These are phyloP conservation scores for cucumber (Cucumis sativus) DNA, from an alignment of 306 rosid species.

Conservation along the genomic window DNA sequence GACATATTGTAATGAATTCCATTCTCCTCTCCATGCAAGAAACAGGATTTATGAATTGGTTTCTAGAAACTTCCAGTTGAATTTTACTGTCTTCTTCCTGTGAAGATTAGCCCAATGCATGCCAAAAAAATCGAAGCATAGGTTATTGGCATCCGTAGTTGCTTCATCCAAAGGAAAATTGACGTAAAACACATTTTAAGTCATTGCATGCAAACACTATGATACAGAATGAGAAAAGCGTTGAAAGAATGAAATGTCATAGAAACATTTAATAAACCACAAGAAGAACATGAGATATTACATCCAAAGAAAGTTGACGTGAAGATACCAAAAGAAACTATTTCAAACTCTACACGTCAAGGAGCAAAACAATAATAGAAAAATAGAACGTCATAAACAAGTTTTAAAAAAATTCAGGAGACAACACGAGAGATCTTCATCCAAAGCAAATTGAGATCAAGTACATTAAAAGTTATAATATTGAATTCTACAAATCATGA, in stretches of 20 bases:
- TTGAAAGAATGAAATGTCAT: not conserved
- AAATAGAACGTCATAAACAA: not conserved
- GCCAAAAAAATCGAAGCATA: not conserved
- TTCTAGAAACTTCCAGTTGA: not conserved
- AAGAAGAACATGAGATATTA: not conserved
- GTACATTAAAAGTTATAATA: not conserved
- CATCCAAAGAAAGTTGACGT: not conserved
- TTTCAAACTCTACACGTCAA: not conserved
- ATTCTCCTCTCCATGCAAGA: not conserved
- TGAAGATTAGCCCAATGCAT: not conserved
- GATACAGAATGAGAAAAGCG: not conserved
- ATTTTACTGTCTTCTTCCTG: not conserved
- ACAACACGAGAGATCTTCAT: not conserved
- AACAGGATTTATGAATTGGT: not conserved
- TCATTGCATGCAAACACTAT: not conserved
- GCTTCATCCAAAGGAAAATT: not conserved
- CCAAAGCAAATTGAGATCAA: slow-evolving; percentile 2
- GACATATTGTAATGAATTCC: not conserved
- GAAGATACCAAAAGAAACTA: not conserved
- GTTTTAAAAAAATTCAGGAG: not conserved
- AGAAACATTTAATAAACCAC: not conserved
- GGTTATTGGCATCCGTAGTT: not conserved
- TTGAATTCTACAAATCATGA: not conserved
- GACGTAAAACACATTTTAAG: not conserved
- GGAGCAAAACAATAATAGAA: not conserved